Conservation (phyloP, 805 yeast species). For the Nakazawaea pomicola region DNA sequence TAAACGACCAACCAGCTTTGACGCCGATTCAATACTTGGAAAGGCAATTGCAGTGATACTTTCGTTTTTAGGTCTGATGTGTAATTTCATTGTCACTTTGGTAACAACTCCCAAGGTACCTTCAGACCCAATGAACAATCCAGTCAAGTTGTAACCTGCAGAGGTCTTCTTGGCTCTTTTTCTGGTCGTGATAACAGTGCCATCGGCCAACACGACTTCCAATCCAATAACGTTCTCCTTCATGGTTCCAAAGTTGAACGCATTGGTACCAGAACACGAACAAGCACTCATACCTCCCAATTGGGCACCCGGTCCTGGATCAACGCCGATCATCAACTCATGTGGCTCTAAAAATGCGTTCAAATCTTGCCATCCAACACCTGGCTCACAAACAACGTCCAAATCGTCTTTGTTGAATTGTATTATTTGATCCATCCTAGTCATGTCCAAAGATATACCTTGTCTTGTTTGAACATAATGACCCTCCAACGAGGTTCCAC, state of each 20-base stretch:
- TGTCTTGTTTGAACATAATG: constrained; percentile 57
- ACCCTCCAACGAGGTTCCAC: constrained; percentile 66
- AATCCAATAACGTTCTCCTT: constrained; percentile 63
- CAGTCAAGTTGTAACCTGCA: constrained; percentile 71
- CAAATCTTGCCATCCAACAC: constrained; percentile 64
- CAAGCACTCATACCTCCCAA: constrained; percentile 77
- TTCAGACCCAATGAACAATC: constrained; percentile 65
- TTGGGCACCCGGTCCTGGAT: constrained; percentile 73
- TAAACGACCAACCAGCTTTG: constrained; percentile 51
- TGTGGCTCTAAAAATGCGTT: constrained; percentile 39
- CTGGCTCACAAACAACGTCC: constrained; percentile 61
- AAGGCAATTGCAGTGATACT: constrained; percentile 61
- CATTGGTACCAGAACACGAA: constrained; percentile 74
- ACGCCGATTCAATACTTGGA: constrained; percentile 53
- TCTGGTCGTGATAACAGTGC: constrained; percentile 63
- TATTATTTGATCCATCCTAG: constrained; percentile 46
- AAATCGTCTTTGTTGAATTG: constrained; percentile 50
- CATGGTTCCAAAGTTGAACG: constrained; percentile 76
- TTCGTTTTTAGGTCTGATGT: constrained; percentile 47
- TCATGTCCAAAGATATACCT: constrained; percentile 47
- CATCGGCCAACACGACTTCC: constrained; percentile 74
- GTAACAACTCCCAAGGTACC: constrained; percentile 63
- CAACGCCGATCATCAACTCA: constrained; percentile 55
- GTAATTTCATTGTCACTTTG: constrained; percentile 50
- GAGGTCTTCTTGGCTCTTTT: constrained; percentile 67